These are phyloP conservation scores for Arthrobotrys megalospora DNA, from an alignment of 2,329 filamentous ascomycete genomes.

Conservation along the genomic window DNA sequence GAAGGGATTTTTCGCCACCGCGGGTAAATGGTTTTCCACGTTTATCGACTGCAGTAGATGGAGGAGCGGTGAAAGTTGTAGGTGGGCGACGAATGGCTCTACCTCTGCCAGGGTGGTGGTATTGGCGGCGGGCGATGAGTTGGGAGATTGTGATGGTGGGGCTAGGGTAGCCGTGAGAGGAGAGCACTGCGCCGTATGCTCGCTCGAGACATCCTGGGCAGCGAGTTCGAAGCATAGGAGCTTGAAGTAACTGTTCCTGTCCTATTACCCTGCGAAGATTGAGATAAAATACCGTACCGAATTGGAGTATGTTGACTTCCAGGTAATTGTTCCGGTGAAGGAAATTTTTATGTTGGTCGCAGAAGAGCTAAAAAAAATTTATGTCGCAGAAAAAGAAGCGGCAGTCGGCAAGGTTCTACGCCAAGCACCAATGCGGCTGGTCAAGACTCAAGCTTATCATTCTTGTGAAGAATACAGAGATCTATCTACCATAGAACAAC, in stretches of 20 bases:
- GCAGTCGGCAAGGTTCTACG: conserved; percentile 7
- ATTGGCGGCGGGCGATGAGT: conserved; percentile 47
- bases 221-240: conserved; percentile 30
- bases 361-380: conserved; percentile 20
- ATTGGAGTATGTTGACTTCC: background rate
- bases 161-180: conserved; percentile 47
- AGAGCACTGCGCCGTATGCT: conserved; percentile 55
- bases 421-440: conserved; percentile 38
- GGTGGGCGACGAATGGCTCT: conserved; percentile 26
- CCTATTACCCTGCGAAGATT: conserved; percentile 6
- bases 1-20: conserved; percentile 32
- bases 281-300: background rate
- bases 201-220: conserved; percentile 54
- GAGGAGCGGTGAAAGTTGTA: conserved; percentile 30
- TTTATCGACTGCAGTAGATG: conserved; percentile 43
- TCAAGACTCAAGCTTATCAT: conserved; percentile 41
- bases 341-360: conserved; percentile 15
- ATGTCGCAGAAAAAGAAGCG: conserved; percentile 13
- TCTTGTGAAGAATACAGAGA: conserved; percentile 46
- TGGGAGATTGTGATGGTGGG: conserved; percentile 25
- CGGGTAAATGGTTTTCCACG: conserved; percentile 44
- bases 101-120: conserved; percentile 23
- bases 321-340: background rate
- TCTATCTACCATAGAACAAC: conserved; percentile 50
- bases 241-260: background rate